Base-by-base conservation (phyloP, 2,329 filamentous ascomycete species). In the Emergomyces orientalis region DNA sequence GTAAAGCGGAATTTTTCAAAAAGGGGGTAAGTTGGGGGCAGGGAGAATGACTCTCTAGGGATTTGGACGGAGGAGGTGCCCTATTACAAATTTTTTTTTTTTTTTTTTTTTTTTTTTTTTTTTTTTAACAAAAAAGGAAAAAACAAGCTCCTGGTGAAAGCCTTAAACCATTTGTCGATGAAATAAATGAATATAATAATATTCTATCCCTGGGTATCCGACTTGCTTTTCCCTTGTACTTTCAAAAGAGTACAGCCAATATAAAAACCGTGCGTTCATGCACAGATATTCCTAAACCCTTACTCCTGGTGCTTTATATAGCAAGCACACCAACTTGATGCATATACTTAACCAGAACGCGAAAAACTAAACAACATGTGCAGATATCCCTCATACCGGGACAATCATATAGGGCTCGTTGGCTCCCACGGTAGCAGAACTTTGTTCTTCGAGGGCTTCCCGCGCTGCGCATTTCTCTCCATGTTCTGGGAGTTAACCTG, bases 401-500 rank as follows among this genome's bases (percentile, higher is more conserved):
- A n/a, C 37, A 37, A 57, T 57, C 37, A 39, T 27, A 8, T 14
- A 8, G 55, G 22, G 14, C 55, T 25, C 55, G 32, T 57, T 17
- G 55, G 55, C 22, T 57, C 55, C 55, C 55, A 57, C 14, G 55
- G 55, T 39, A 41, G 34, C n/a, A 57, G 22, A 32, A 22, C 55
- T 14, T 41, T 39, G 13, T 57, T 57, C 11, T 57, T 25, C 34
- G 17, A 3, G 11, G 32, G 3, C 19, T 6, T 19, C 25, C 32
- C 22, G 1, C 27, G 34, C 34, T 7, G n/a, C 34, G 1, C 13
- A 43, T 57, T n/a, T n/a, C 55, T 57, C 34, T 43, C 13, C 55
- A 41, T 41, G 14, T 57, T 8, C 55, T 41, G 55, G 0, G 55
- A 57, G 17, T 63, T 58, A 25, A 64, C 60, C 25, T 59, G 56